phyloP scores from a whole-genome alignment of 2,329 filamentous ascomycete genomes.

The Dryadomyces quercivorus region DNA sequence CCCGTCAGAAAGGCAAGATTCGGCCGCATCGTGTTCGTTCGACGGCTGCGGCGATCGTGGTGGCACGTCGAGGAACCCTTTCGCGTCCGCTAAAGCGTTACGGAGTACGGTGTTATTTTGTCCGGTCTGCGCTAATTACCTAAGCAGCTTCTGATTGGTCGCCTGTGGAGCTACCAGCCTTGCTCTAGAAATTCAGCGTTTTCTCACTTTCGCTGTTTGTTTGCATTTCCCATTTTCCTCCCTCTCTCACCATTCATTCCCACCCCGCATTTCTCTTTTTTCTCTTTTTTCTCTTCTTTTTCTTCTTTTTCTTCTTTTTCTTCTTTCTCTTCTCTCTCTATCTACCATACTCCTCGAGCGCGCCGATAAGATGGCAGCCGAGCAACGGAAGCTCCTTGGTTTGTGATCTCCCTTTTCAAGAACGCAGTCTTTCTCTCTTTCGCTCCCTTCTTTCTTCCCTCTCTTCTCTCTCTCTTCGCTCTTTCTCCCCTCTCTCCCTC shows the following conservation, averaged over 20 bases:
- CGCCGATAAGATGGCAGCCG: slow-evolving; percentile 61
- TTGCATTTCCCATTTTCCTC: neutral
- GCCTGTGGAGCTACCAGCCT: neutral
- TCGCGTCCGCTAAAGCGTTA: neutral
- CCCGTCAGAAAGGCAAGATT: neutral
- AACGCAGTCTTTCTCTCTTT: neutral
- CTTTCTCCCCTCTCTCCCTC: neutral
- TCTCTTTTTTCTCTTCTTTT: no score
- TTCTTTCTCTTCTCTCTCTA: no score
- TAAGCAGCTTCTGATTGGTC: neutral
- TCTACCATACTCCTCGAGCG: no score
- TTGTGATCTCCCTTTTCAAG: slow-evolving; percentile 15
- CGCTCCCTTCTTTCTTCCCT: neutral
- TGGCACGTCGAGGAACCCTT: no score
- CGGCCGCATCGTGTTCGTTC: neutral
- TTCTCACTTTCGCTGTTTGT: neutral
- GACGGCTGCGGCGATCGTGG: neutral
- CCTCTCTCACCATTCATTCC: no score
- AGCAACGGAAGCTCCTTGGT: slow-evolving; percentile 93
- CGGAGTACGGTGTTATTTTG: neutral
- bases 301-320: neutral
- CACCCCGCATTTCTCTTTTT: no score
- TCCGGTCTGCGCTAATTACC: neutral
- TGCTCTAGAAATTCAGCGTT: neutral
- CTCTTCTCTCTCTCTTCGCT: neutral